phyloP scores from a whole-genome alignment of 148 eudicot genomes.

The Chenopodium berlandieri region DNA sequence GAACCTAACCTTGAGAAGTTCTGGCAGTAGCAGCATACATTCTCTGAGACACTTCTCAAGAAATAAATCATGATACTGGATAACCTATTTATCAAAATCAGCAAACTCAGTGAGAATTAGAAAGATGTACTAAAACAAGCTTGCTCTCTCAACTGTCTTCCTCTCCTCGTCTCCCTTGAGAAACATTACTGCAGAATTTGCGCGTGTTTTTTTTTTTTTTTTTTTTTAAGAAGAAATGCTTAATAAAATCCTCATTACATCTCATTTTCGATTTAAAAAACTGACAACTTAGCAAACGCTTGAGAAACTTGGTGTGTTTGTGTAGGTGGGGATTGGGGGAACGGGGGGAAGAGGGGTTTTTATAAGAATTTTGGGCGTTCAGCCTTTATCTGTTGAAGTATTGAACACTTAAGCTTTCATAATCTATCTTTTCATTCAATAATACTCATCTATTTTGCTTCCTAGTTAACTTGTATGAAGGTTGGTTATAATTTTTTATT shows the following conservation, averaged over 20 bases:
- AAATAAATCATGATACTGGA: constrained; percentile 77
- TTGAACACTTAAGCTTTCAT: not conserved
- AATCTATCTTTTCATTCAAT: not conserved
- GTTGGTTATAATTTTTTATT: not conserved
- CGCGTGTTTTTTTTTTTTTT: too few relatives aligned
- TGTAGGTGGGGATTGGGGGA: too few relatives aligned
- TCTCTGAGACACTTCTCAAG: constrained; percentile 92
- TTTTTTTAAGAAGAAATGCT: too few relatives aligned
- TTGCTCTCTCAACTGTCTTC: not conserved
- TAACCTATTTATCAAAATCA: constrained; percentile 46
- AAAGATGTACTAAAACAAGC: not conserved
- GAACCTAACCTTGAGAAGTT: constrained; percentile 66
- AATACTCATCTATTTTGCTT: not conserved
- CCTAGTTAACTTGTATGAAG: not conserved
- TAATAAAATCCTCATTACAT: not conserved
- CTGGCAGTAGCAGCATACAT: constrained; percentile 95
- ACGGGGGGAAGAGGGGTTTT: not conserved
- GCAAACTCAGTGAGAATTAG: not conserved
- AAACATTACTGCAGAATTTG: not conserved
- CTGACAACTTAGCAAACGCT: not conserved
- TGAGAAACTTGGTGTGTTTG: not conserved
- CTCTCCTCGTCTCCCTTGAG: not conserved
- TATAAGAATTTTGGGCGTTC: not conserved
- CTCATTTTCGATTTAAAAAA: not conserved
- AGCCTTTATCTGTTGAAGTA: not conserved